phyloP scores from a whole-genome alignment of 768 basidiomycete genomes.

The Pholiota microspora region DNA sequence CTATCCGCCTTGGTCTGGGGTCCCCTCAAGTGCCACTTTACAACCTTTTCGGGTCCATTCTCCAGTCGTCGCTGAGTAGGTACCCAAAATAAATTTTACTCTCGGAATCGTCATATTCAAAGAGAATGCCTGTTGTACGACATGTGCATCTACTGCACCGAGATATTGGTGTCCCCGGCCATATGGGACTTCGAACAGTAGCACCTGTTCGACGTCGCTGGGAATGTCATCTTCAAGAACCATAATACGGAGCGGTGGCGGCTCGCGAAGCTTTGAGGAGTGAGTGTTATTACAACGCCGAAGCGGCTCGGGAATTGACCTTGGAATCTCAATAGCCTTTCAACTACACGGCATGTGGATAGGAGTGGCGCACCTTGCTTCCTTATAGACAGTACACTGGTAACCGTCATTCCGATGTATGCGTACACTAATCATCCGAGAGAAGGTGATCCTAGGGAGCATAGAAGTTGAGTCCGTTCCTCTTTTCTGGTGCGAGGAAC shows the following conservation, averaged over 20 bases:
- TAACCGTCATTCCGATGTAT: background rate
- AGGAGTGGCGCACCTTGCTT: conserved; percentile 32
- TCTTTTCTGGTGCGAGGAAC: conserved; percentile 32
- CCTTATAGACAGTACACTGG: background rate
- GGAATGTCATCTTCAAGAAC: conserved; percentile 37
- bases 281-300: conserved; percentile 22
- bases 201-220: conserved; percentile 39
- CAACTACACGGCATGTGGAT: conserved; percentile 40
- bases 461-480: conserved; percentile 26
- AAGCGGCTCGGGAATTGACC: conserved; percentile 22
- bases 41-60: conserved; percentile 32
- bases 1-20: conserved; percentile 34
- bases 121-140: conserved; percentile 36
- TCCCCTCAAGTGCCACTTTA: conserved; percentile 37
- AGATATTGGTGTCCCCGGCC: conserved; percentile 41
- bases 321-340: conserved; percentile 19
- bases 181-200: conserved; percentile 39
- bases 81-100: conserved; percentile 28
- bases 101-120: conserved; percentile 33
- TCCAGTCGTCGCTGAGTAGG: conserved; percentile 22
- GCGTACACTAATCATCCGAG: background rate
- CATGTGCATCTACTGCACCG: conserved; percentile 35
- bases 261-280: conserved; percentile 35
- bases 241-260: conserved; percentile 37
- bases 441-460: background rate